Evolutionary conservation across 2,329 filamentous ascomycete species (phyloP).

Genomic region (Geoglossum cookeanum): DNA sequence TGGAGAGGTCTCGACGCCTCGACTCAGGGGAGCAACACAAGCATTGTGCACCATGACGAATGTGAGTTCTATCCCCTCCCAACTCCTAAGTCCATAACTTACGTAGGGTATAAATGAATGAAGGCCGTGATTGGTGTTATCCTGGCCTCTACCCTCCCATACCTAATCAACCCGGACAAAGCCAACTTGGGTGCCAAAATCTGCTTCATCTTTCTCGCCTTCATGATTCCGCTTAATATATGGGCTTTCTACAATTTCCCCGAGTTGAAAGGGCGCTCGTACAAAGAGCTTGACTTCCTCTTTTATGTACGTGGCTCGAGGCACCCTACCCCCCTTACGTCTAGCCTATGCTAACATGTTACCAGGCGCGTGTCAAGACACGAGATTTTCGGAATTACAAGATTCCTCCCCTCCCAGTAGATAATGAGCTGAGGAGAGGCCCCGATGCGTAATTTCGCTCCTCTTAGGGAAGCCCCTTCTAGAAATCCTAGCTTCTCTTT

Average conservation of each 20-base stretch:
- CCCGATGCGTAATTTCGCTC: too few relatives aligned
- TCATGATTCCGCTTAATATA: conserved; percentile 25
- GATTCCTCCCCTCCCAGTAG: conserved; percentile 9
- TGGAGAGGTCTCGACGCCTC: neutral
- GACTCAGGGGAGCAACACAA: neutral
- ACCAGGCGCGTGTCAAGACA: neutral
- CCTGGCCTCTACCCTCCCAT: conserved; percentile 27
- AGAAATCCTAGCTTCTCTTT: too few relatives aligned
- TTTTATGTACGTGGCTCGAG: conserved; percentile 22
- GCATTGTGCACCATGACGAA: neutral
- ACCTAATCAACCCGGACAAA: conserved; percentile 28
- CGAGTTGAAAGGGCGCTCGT: conserved; percentile 34
- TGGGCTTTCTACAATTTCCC: conserved; percentile 36
- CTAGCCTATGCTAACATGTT: neutral
- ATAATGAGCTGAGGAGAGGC: too few relatives aligned
- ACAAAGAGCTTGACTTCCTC: conserved; percentile 35
- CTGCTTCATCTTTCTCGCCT: conserved; percentile 25
- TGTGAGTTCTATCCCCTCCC: neutral
- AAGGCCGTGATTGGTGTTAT: conserved; percentile 26
- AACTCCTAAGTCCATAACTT: neutral
- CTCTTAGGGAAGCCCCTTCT: too few relatives aligned
- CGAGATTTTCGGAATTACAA: neutral
- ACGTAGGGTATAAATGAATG: conserved; percentile 25
- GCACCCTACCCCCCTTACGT: neutral
- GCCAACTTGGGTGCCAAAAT: conserved; percentile 29